These are phyloP conservation scores for Coemansia sp. DNA, from an alignment of 192 early-diverging fungal species.

Conservation along the genomic window DNA sequence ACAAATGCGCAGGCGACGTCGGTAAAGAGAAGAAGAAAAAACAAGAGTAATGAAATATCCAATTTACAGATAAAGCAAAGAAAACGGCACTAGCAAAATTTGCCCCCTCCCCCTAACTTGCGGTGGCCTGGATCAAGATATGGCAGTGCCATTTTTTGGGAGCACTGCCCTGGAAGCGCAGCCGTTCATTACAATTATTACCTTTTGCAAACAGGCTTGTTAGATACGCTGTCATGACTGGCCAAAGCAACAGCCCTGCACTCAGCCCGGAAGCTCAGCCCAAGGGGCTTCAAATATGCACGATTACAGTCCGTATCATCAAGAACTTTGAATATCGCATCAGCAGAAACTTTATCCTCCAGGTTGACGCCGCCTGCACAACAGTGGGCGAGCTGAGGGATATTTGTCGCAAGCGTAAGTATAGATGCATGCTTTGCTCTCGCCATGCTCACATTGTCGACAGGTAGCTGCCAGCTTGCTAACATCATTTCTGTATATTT, in stretches of 20 bases:
- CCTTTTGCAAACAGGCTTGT: too few relatives aligned
- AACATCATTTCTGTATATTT: not conserved
- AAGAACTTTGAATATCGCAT: conserved; percentile 92
- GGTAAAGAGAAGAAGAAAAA: not conserved
- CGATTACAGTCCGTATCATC: conserved; percentile 82
- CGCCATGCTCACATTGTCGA: not conserved
- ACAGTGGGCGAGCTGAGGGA: conserved; percentile 62
- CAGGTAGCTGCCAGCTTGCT: not conserved
- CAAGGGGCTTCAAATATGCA: not conserved
- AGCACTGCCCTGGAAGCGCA: too few relatives aligned
- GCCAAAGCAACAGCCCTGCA: not conserved
- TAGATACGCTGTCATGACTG: not conserved
- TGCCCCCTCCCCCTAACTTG: conserved; percentile 7
- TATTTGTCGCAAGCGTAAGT: conserved; percentile 26
- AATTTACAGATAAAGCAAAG: not conserved
- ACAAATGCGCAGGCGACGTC: not conserved
- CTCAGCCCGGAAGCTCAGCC: not conserved
- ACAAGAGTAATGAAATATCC: not conserved
- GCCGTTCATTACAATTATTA: too few relatives aligned
- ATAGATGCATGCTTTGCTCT: not conserved
- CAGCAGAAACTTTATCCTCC: conserved; percentile 79
- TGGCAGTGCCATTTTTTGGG: too few relatives aligned
- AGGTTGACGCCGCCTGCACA: conserved; percentile 64
- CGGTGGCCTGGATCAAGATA: not conserved
- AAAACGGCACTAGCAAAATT: not conserved